Percentiles rank a stretch among this genome's conserved stretches.
These are phyloP conservation scores for Tetraselmis striata DNA, from an alignment of 139 green algal species.

Conservation along the genomic window DNA sequence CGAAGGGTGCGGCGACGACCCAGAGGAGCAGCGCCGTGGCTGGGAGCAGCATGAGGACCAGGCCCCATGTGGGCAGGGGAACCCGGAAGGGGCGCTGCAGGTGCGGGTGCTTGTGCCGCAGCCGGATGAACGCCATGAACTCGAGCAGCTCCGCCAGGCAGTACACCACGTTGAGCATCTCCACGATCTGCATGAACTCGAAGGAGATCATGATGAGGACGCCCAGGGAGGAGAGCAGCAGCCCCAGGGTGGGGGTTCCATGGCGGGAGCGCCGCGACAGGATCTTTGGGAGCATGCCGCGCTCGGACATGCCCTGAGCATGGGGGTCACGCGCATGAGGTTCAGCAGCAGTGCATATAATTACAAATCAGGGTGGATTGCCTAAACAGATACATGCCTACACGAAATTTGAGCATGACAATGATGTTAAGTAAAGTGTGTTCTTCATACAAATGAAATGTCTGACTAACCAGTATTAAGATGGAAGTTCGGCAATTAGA, in stretches of 20 bases:
- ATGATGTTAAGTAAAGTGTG: too few relatives aligned
- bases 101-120: conserved; percentile 63
- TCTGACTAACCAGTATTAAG: too few relatives aligned
- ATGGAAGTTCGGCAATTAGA: too few relatives aligned
- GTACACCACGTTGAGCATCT: conserved; percentile 93
- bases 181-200: conserved; percentile 76
- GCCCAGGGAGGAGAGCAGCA: conserved; percentile 71
- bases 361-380: background rate
- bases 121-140: conserved; percentile 86
- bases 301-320: conserved; percentile 86
- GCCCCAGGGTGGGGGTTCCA: conserved; percentile 81
- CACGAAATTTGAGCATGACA: too few relatives aligned
- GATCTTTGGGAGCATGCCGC: conserved; percentile 82
- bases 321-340: background rate
- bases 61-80: conserved; percentile 65
- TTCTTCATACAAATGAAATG: too few relatives aligned
- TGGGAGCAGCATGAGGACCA: conserved; percentile 68
- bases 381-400: too few relatives aligned
- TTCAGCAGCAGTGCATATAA: conserved; percentile 18
- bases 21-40: conserved; percentile 60
- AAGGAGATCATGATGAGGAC: conserved; percentile 62
- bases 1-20: conserved; percentile 19
- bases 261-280: conserved; percentile 55
- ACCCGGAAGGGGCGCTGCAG: conserved; percentile 61
- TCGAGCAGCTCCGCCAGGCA: conserved; percentile 91